Evolutionary conservation across 805 yeast genomes (phyloP).

Genomic region (Hagleromyces aurorensis): DNA sequence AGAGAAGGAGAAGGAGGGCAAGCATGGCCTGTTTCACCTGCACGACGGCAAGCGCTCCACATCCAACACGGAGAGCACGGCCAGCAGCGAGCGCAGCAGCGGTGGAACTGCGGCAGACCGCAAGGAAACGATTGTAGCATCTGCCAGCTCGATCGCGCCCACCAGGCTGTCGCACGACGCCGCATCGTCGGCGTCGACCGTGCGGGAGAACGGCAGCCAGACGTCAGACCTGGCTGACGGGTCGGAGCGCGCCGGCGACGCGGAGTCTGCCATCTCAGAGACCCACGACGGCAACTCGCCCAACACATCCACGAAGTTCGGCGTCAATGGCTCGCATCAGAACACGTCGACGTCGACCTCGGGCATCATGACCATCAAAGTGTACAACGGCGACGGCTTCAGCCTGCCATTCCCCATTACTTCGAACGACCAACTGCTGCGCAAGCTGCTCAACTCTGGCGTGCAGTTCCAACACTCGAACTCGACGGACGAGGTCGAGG

Average conservation of each 20-base stretch:
- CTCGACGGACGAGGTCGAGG: slow-evolving; percentile 17
- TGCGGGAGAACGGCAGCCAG: slow-evolving; percentile 8
- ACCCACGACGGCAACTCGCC: slow-evolving; percentile 5
- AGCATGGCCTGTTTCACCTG: slow-evolving; percentile 10
- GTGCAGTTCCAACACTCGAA: slow-evolving; percentile 20
- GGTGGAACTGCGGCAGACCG: slow-evolving; percentile 14
- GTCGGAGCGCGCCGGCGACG: slow-evolving; percentile 6
- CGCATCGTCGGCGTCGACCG: slow-evolving; percentile 19
- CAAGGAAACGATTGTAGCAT: slow-evolving; percentile 27
- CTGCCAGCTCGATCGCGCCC: slow-evolving; percentile 22
- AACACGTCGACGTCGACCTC: slow-evolving; percentile 37
- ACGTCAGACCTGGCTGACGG: slow-evolving; percentile 3
- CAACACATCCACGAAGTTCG: slow-evolving; percentile 2
- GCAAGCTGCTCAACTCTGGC: slow-evolving; percentile 59
- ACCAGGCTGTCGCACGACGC: slow-evolving; percentile 22
- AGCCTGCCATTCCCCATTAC: slow-evolving; percentile 63
- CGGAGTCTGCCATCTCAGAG: slow-evolving; percentile 3
- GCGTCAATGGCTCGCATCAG: slow-evolving; percentile 3
- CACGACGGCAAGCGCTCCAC: slow-evolving; percentile 6
- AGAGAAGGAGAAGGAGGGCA: slow-evolving; percentile 10
- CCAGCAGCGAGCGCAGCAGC: slow-evolving; percentile 1
- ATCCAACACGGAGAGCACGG: slow-evolving; percentile 1
- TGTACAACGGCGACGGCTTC: slow-evolving; percentile 62
- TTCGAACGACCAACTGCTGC: slow-evolving; percentile 53
- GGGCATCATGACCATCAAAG: slow-evolving; percentile 70